These are phyloP conservation scores for Arxiozyma slooffiae DNA, from an alignment of 1,139 yeast species.

Conservation along the genomic window DNA sequence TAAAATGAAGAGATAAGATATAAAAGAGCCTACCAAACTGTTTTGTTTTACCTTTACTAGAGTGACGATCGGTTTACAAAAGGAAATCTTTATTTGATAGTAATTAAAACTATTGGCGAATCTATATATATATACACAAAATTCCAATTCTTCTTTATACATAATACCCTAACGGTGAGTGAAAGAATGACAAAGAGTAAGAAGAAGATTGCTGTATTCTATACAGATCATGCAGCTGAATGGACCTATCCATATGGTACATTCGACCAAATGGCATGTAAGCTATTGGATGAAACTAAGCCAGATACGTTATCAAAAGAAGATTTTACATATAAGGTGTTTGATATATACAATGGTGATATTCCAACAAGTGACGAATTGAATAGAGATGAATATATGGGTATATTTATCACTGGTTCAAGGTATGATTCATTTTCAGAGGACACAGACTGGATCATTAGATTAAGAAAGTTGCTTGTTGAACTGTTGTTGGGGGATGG, in stretches of 20 bases:
- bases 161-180: neutral
- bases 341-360: constrained; percentile 16
- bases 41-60: no score
- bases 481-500: constrained; percentile 4
- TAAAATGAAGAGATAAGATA: no score
- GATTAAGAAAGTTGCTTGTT: constrained; percentile 35
- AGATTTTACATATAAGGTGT: constrained; percentile 14
- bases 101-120: no score
- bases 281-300: constrained; percentile 14
- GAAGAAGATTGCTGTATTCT: constrained; percentile 23
- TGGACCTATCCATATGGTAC: constrained; percentile 20
- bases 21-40: no score
- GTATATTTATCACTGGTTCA: constrained; percentile 48
- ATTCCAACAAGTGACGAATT: constrained; percentile 21
- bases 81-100: no score
- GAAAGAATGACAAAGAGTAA: no score
- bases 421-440: constrained; percentile 41
- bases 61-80: no score
- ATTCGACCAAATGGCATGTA: constrained; percentile 21
- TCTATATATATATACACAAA: no score
- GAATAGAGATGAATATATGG: constrained; percentile 13
- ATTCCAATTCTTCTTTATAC: no score
- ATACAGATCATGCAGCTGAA: constrained; percentile 19
- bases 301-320: constrained; percentile 2
- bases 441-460: constrained; percentile 38